Evolutionary conservation across 768 basidiomycete species (phyloP).

Genomic region (Pleurotus cornucopiae): DNA sequence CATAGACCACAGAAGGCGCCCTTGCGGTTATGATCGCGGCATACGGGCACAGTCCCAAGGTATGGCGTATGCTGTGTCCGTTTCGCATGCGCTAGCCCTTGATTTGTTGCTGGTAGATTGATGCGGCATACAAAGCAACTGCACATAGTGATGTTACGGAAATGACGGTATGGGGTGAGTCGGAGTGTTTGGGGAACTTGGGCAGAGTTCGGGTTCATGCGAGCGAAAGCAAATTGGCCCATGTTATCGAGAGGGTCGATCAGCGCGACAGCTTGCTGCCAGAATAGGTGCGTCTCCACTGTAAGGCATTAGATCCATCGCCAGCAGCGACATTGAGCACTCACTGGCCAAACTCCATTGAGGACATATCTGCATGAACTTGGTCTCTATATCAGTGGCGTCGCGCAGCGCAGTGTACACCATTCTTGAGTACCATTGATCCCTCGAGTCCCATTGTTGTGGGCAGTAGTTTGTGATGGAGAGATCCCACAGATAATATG

Average conservation of each 20-base stretch:
- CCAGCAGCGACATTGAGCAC: conserved; percentile 20
- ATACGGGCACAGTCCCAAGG: conserved; percentile 46
- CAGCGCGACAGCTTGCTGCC: conserved; percentile 57
- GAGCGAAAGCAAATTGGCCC: conserved; percentile 42
- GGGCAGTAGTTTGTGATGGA: conserved; percentile 43
- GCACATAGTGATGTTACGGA: conserved; percentile 48
- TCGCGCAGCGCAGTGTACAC: conserved; percentile 62
- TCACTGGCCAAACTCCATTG: conserved; percentile 58
- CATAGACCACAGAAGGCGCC: conserved; percentile 63
- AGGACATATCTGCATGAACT: conserved; percentile 58
- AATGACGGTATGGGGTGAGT: conserved; percentile 55
- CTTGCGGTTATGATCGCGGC: conserved; percentile 61
- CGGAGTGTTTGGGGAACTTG: conserved; percentile 28
- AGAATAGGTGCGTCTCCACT: conserved; percentile 72
- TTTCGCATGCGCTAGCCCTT: conserved; percentile 51
- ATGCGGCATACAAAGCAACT: conserved; percentile 69
- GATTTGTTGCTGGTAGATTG: conserved; percentile 48
- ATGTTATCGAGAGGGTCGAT: conserved; percentile 62
- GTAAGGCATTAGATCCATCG: conserved; percentile 15
- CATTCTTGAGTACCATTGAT: conserved; percentile 59
- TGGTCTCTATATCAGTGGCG: conserved; percentile 50
- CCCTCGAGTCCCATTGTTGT: conserved; percentile 40
- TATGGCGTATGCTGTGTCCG: conserved; percentile 35
- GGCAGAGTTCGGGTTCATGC: conserved; percentile 30
- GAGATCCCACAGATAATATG: conserved; percentile 51